phyloP scores from a whole-genome alignment of 495 filamentous ascomycete species.

The Xylaria sp. region DNA sequence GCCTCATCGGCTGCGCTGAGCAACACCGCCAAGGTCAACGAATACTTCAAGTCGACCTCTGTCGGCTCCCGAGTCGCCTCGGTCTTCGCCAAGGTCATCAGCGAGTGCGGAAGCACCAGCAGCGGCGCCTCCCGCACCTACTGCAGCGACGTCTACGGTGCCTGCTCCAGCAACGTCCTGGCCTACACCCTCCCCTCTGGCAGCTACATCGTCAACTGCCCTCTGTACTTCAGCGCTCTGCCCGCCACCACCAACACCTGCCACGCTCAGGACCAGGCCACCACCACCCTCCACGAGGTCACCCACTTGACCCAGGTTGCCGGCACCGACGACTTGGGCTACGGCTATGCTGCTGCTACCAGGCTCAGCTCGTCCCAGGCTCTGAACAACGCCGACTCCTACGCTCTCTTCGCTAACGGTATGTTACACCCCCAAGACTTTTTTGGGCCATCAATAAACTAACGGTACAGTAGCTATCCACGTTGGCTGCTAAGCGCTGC shows the following conservation, averaged over 20 bases:
- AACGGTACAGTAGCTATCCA: conserved; percentile 27
- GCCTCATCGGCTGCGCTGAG: conserved; percentile 58
- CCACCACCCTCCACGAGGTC: conserved; percentile 67
- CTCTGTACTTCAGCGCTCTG: conserved; percentile 61
- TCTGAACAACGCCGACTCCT: conserved; percentile 65
- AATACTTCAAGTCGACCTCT: conserved; percentile 66
- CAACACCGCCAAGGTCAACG: conserved; percentile 61
- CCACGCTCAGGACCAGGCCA: conserved; percentile 64
- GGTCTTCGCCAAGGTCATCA: conserved; percentile 59
- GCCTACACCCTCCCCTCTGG: conserved; percentile 63
- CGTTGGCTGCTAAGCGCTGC: conserved; percentile 32
- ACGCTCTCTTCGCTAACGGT: conserved; percentile 65
- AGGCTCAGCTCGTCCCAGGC: conserved; percentile 50
- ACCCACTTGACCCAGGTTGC: conserved; percentile 59
- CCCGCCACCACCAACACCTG: conserved; percentile 54
- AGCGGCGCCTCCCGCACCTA: conserved; percentile 57
- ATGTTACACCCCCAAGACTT: conserved; percentile 5
- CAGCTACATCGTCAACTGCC: conserved; percentile 64
- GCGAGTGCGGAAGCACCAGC: conserved; percentile 54
- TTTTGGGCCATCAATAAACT: neutral
- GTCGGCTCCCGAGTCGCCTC: conserved; percentile 57
- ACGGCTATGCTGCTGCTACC: conserved; percentile 60
- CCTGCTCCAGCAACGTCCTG: conserved; percentile 61
- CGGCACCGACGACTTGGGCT: conserved; percentile 60
- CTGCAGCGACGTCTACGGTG: conserved; percentile 59